Base-by-base conservation (phyloP, 129 eudicot genomes). In the Centrapalus pauciflorus region DNA sequence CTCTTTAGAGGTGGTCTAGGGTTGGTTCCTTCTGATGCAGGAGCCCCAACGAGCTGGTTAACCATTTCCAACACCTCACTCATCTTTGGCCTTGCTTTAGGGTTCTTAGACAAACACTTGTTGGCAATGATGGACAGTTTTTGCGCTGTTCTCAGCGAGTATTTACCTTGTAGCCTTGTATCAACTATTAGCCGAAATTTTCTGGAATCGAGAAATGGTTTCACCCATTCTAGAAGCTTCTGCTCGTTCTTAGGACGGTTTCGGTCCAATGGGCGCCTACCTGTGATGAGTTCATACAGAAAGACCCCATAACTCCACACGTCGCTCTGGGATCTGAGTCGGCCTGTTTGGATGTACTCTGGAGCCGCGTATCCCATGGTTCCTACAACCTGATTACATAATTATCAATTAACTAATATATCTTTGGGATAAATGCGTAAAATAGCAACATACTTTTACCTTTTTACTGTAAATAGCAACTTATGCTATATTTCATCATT, bases 301-400 rank as follows among this genome's bases (percentile, higher is more conserved):
- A 90, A 86, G 26, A 90, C 95, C 13, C 97, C 97, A n/a, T 81
- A 90, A 70, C 97, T 84, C 88, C 88, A 90, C 25, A 86, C 90
- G n/a, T 90, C 97, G 40, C 87, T 90, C 62, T 86, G 89, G 59
- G 84, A 71, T 28, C 86, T 86, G 38, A 90, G 88, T 38, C 86
- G 90, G 3, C 97, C 97, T 5, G 84, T 90, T 77, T 79, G 95
- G 37, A 90, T 46, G 77, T 90, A 90, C 49, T 90, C 97, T 7
- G 97, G 97, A 20, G 97, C 95, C 3, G 97, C 97, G 16, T 90
- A 90, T 30, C 97, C 97, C 84, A 81, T 73, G 29, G 97, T 90
- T 62, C 97, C 97, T 3, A 86, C 97, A 75, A 86, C 83, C 96
- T 88, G 78, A 74, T 34, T 61, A 40, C 17, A 61, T 65, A 7